These are phyloP conservation scores for Stipa capillata DNA, from an alignment of 176 grass and related monocot species.

Conservation along the genomic window DNA sequence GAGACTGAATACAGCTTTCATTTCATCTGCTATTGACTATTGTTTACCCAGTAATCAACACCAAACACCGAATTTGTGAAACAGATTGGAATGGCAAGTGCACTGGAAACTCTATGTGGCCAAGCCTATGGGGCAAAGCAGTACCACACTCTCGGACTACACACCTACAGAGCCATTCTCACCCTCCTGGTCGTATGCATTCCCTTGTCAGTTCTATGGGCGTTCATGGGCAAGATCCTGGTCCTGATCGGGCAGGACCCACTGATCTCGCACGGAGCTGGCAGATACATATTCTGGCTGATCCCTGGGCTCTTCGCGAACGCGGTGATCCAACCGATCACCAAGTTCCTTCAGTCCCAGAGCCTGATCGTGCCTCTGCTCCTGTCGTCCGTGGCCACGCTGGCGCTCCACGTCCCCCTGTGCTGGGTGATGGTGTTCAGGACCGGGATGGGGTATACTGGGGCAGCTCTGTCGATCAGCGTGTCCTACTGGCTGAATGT, in stretches of 20 bases:
- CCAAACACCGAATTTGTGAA: background rate
- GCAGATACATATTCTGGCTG: slow-evolving; percentile 61
- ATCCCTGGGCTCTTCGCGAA: slow-evolving; percentile 65
- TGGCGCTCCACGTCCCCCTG: slow-evolving; percentile 57
- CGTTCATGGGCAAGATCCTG: slow-evolving; percentile 64
- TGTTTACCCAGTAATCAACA: background rate
- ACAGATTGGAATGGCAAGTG: slow-evolving; percentile 71
- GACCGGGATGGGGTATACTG: slow-evolving; percentile 40
- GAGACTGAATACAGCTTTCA: too few species aligned
- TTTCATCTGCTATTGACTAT: too few species aligned
- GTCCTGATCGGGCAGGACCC: slow-evolving; percentile 60
- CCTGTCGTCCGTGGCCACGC: slow-evolving; percentile 25
- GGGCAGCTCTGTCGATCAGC: slow-evolving; percentile 63
- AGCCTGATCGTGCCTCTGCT: slow-evolving; percentile 66
- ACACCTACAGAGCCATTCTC: slow-evolving; percentile 64
- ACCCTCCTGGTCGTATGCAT: slow-evolving; percentile 53
- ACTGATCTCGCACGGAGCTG: slow-evolving; percentile 45
- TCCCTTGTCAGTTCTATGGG: slow-evolving; percentile 61
- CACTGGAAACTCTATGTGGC: slow-evolving; percentile 72
- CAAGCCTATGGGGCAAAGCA: slow-evolving; percentile 75
- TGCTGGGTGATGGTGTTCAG: slow-evolving; percentile 71
- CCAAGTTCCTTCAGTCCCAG: slow-evolving; percentile 65
- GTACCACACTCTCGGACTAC: slow-evolving; percentile 52
- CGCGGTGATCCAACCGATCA: slow-evolving; percentile 47
- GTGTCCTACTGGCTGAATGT: slow-evolving; percentile 67